A percentile compares a stretch with the other conserved stretches of the same genome.
These are phyloP conservation scores for Arxiozyma telluris DNA, from an alignment of 1,139 yeast species.

Conservation along the genomic window DNA sequence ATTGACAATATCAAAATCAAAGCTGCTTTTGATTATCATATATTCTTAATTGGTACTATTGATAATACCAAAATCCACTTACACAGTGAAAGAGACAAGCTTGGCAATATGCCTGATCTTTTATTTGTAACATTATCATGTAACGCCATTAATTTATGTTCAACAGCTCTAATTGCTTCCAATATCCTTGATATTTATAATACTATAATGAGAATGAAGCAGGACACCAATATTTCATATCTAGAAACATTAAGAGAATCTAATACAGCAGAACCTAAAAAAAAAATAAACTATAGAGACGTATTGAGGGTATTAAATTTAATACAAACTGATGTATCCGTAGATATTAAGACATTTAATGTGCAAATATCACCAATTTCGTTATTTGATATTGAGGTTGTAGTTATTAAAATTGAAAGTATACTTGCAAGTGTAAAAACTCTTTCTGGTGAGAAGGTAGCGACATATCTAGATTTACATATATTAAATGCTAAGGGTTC, in stretches of 20 bases:
- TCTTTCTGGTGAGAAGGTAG: conserved; percentile 37
- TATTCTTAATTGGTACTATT: conserved; percentile 58
- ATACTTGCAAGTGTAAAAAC: conserved; percentile 52
- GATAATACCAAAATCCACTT: conserved; percentile 46
- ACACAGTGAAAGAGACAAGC: conserved; percentile 56
- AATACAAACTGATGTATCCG: conserved; percentile 52
- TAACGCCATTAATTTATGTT: conserved; percentile 49
- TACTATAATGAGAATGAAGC: conserved; percentile 60
- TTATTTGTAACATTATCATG: conserved; percentile 51
- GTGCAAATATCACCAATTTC: conserved; percentile 72
- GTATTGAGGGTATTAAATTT: conserved; percentile 22
- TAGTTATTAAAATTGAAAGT: conserved; percentile 53
- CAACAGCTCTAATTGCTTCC: conserved; percentile 80
- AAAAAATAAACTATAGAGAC: conserved; percentile 15
- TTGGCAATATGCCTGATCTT: conserved; percentile 44
- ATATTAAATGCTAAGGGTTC: conserved; percentile 59
- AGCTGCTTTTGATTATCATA: conserved; percentile 74
- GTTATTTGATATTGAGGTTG: conserved; percentile 62
- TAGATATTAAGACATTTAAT: conserved; percentile 45
- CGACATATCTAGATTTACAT: conserved; percentile 40
- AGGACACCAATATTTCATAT: conserved; percentile 65
- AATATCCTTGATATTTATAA: conserved; percentile 70
- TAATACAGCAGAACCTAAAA: conserved; percentile 17
- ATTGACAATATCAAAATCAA: conserved; percentile 49
- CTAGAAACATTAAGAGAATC: conserved; percentile 46